These are phyloP conservation scores for Trichoderma koningii DNA, from an alignment of 2,329 filamentous ascomycete species.

Conservation along the genomic window DNA sequence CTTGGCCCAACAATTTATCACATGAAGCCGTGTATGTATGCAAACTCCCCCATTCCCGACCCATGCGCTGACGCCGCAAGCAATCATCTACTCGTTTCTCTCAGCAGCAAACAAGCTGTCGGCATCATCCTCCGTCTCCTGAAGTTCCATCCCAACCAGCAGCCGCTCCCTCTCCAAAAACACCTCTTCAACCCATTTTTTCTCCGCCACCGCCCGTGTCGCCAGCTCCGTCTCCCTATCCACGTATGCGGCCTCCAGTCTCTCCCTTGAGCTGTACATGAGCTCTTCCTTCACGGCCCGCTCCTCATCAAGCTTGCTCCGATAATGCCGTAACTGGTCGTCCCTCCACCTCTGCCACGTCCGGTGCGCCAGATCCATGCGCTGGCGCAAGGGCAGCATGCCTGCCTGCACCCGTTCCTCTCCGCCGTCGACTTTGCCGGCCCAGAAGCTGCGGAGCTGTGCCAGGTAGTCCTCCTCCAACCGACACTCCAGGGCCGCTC, in stretches of 20 bases:
- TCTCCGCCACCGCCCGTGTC: conserved; percentile 46
- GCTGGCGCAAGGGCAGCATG: conserved; percentile 41
- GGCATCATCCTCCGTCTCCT: conserved; percentile 48
- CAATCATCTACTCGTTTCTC: neutral
- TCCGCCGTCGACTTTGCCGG: conserved; percentile 38
- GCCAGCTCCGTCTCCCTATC: conserved; percentile 39
- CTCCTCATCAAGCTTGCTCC: conserved; percentile 44
- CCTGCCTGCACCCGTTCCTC: conserved; percentile 38
- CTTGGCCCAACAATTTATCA: too few species aligned
- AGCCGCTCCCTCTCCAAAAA: conserved; percentile 48
- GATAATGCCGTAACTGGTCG: conserved; percentile 44
- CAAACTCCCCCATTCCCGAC: too few species aligned
- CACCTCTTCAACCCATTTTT: conserved; percentile 51
- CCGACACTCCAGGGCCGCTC: conserved; percentile 45
- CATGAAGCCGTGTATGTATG: too few species aligned
- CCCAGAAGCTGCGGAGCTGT: conserved; percentile 45
- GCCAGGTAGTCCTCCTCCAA: conserved; percentile 49
- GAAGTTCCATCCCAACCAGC: conserved; percentile 45
- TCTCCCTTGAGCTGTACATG: conserved; percentile 44
- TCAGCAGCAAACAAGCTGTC: conserved; percentile 39
- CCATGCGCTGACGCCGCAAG: too few species aligned
- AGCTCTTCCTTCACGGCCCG: conserved; percentile 45
- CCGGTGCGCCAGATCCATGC: conserved; percentile 47
- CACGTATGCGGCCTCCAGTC: conserved; percentile 36
- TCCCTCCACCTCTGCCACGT: conserved; percentile 47